Evolutionary conservation across 2,329 filamentous ascomycete genomes (phyloP), one percentile per base, ranked within the genome.

Genomic region (Thielaviopsis musarum): DNA sequence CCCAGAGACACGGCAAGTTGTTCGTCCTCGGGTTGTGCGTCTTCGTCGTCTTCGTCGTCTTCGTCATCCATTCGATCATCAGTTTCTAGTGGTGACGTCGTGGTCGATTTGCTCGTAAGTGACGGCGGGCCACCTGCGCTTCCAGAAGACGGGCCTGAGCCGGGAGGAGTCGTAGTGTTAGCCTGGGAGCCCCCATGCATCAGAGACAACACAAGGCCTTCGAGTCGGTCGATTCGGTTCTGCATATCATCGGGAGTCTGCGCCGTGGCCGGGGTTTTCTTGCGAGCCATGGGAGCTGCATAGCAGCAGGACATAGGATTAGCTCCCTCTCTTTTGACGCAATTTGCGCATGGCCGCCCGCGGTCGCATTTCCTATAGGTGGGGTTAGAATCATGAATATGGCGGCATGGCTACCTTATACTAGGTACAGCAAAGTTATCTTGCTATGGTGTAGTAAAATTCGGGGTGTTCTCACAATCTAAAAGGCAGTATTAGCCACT

Each of bases 221-320:
- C 91, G 65, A 97, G 78, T 66, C 91, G 83, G 75, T 97, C 91
- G 73, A 97, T 97, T 70, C 93, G 87, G 69, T 94, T 95, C 74
- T 97, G 91, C 91, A 97, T 96, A 72, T 96, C 91, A 77, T 95
- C 91, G 56, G 91, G 89, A 65, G 72, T 77, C 73, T 66, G 77
- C 72, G 62, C 70, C 78, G 77, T 72, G 81, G 73, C 73, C 70
- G 84, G 80, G 67, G 75, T 83, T 77, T 88, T 94, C 72, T 88
- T 93, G 65, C 88, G 81, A 57, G 74, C 75, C 34, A 76, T 71
- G 45, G 82, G 84, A 57, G 83, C 78, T 54, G 89, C 90, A 75
- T 96, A 97, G 64, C 85, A 87, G 74, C 91, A 97, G 60, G 88
- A 86, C 59, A 79, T 73, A 15, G 85, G 84, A 70, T 91, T 88